Percentiles rank a stretch among this genome's conserved stretches.
Evolutionary conservation across 208 protist species (phyloP).

Genomic region (Trypanosoma avium): DNA sequence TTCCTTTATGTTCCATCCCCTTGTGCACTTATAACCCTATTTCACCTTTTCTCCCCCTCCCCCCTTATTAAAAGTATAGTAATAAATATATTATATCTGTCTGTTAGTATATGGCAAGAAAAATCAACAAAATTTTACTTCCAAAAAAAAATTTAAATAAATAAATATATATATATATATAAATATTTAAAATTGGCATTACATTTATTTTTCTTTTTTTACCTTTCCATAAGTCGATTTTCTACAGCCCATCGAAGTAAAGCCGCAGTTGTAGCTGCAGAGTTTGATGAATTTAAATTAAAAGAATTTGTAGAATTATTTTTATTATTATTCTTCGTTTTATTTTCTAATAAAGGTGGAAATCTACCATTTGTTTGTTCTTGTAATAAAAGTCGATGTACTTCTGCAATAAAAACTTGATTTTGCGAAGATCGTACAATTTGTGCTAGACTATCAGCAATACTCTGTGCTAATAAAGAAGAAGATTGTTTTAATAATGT

Average conservation of each 20-base stretch:
- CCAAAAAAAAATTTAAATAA: background rate
- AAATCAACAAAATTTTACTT: background rate
- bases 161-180: slow-evolving; percentile 4
- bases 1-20: too few species aligned
- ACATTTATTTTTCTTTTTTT: background rate
- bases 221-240: slow-evolving; percentile 24
- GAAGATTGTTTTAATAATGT: slow-evolving; percentile 10
- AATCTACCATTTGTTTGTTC: background rate
- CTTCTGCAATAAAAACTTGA: slow-evolving; percentile 46
- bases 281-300: background rate
- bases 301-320: background rate
- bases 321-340: background rate
- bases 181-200: background rate
- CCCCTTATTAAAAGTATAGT: background rate
- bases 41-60: background rate
- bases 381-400: slow-evolving; percentile 49
- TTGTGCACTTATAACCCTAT: too few species aligned
- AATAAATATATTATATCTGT: too few species aligned
- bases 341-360: background rate
- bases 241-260: slow-evolving; percentile 32
- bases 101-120: too few species aligned
- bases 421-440: slow-evolving; percentile 57
- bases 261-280: slow-evolving; percentile 10
- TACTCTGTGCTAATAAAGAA: slow-evolving; percentile 39
- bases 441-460: slow-evolving; percentile 58